Conservation (phyloP, 371 early-diverging fungal genomes). For the Blakeslea trispora region DNA sequence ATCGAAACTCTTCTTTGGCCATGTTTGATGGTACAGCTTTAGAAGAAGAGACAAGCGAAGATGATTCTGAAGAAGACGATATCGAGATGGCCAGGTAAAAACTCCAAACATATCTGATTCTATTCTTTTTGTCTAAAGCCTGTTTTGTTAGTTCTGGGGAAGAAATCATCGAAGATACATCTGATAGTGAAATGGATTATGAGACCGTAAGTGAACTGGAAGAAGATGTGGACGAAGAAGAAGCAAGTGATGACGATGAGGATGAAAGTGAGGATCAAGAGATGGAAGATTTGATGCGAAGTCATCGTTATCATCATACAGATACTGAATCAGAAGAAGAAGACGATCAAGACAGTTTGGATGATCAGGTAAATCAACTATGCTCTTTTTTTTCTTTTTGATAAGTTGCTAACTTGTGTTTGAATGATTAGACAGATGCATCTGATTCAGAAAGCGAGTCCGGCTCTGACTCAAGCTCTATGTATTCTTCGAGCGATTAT, state of each 20-base stretch:
- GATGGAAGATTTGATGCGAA: conserved; percentile 22
- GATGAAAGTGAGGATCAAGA: conserved; percentile 42
- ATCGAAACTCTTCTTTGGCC: conserved; percentile 30
- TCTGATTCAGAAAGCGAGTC: conserved; percentile 6
- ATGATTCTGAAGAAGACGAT: conserved; percentile 30
- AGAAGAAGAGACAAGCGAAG: conserved; percentile 20
- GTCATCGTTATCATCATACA: conserved; percentile 25
- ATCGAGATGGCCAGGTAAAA: conserved; percentile 28
- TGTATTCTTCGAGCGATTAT: conserved; percentile 14
- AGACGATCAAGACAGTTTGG: too few relatives aligned
- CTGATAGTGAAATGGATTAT: conserved; percentile 7
- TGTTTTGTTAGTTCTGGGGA: conserved; percentile 13
- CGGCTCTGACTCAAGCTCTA: not conserved
- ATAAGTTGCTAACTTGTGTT: too few relatives aligned
- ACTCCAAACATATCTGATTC: not conserved
- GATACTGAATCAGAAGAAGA: conserved; percentile 21
- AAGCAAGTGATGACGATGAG: not conserved
- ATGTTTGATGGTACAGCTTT: conserved; percentile 28
- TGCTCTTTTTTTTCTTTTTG: too few relatives aligned
- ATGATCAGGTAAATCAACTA: too few relatives aligned
- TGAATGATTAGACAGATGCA: too few relatives aligned
- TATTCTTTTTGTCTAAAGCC: not conserved
- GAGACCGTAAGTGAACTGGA: conserved; percentile 36
- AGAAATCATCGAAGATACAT: conserved; percentile 8
- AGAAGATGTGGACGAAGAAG: conserved; percentile 47